Evolutionary conservation across 2,329 filamentous ascomycete species (phyloP).

Genomic region (Hymenoscyphus fraxineus): DNA sequence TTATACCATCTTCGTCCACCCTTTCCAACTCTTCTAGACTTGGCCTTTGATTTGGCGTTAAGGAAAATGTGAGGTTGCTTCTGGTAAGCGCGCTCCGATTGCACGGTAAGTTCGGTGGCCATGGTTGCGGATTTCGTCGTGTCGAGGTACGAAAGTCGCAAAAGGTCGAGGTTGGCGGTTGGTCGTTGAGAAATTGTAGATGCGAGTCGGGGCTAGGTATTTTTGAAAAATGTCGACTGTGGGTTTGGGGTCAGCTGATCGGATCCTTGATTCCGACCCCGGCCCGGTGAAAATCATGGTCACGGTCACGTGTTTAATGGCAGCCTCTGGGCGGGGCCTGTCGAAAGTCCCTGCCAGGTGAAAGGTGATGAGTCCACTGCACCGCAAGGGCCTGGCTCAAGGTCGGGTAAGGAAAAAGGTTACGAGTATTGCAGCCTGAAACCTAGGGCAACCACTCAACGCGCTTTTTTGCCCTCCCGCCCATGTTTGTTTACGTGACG

Average conservation of each 20-base stretch:
- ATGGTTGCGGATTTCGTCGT: constrained; percentile 47
- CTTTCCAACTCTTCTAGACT: constrained; percentile 83
- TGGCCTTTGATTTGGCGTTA: constrained; percentile 89
- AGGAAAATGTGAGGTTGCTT: constrained; percentile 99
- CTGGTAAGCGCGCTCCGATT: constrained; percentile 99
- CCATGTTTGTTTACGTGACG: constrained; percentile 19
- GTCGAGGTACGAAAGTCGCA: constrained; percentile 29
- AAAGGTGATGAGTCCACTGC: too few species aligned
- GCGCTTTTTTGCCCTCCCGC: constrained; percentile 7
- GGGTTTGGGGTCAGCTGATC: neutral
- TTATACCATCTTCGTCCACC: constrained; percentile 95
- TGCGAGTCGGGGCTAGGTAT: neutral
- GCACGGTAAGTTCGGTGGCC: constrained; percentile 98
- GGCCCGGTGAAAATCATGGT: too few species aligned
- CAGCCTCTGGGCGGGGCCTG: too few species aligned
- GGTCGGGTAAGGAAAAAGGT: too few species aligned
- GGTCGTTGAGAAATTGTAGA: constrained; percentile 3
- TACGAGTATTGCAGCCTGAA: neutral
- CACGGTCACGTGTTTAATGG: neutral
- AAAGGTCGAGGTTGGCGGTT: constrained; percentile 22
- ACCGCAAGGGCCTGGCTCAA: too few species aligned
- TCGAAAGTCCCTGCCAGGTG: too few species aligned
- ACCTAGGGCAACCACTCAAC: constrained; percentile 5
- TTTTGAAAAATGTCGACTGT: neutral
- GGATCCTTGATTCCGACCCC: neutral